Percentiles rank a stretch among this genome's conserved stretches.
Evolutionary conservation across 2,329 filamentous ascomycete species (phyloP).

Genomic region (Trichophyton verrucosum): DNA sequence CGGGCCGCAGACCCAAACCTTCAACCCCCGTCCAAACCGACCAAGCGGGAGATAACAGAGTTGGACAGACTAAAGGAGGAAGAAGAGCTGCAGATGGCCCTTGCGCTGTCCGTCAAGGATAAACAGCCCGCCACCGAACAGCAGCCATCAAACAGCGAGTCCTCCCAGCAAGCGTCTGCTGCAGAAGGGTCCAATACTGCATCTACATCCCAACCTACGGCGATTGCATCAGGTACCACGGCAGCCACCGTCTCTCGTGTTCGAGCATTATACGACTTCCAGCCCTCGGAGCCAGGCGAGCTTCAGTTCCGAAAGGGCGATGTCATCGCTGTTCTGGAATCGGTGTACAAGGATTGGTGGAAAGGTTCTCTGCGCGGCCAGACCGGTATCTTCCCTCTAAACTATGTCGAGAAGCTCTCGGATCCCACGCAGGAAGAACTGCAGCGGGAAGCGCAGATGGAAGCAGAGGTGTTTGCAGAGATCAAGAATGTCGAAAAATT

Average conservation of each 20-base stretch:
- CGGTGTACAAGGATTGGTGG: slow-evolving; percentile 99
- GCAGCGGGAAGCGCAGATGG: slow-evolving; percentile 91
- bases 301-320: slow-evolving; percentile 94
- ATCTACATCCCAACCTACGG: slow-evolving; percentile 38
- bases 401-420: slow-evolving; percentile 94
- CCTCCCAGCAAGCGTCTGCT: slow-evolving; percentile 30
- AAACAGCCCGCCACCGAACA: slow-evolving; percentile 45
- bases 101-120: slow-evolving; percentile 85
- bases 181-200: slow-evolving; percentile 12
- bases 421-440: slow-evolving; percentile 91
- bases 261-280: slow-evolving; percentile 85
- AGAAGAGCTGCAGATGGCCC: slow-evolving; percentile 90
- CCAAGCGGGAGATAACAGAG: slow-evolving; percentile 83
- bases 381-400: slow-evolving; percentile 94
- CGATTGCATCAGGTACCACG: slow-evolving; percentile 67
- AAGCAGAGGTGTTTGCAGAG: slow-evolving; percentile 64
- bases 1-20: slow-evolving; percentile 65
- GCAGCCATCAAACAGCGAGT: slow-evolving; percentile 21
- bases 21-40: slow-evolving; percentile 81
- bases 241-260: slow-evolving; percentile 93
- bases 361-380: slow-evolving; percentile 87
- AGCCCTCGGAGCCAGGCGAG: slow-evolving; percentile 85
- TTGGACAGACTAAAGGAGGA: slow-evolving; percentile 89
- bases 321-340: slow-evolving; percentile 92
- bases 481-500: slow-evolving; percentile 70